Evolutionary conservation across 768 basidiomycete genomes (phyloP), one percentile per base, ranked within the genome.

Genomic region (Punctularia strigosozonata): DNA sequence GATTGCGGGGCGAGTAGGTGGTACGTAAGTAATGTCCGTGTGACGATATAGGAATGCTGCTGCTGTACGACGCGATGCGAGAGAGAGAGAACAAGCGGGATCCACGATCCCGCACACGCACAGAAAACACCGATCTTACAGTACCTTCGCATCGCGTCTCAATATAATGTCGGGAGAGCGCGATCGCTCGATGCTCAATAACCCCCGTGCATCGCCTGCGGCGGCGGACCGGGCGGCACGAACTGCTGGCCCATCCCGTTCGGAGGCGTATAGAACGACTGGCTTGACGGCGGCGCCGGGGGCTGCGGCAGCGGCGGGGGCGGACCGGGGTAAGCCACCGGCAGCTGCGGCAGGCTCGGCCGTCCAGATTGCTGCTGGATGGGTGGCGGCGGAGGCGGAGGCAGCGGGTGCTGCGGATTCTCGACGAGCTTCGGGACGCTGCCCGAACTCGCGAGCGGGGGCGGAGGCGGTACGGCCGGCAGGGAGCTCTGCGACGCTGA

Each of bases 271-370:
- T 28, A 36, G 25, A 40, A 38, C 5, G 46, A 39, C 12, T 44
- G 46, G 6, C 39, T 23, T 15, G 46, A 43, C 15, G 43, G 34
- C 5, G 41, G 46, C 26, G 40, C 43, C 3, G 47, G 50, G 8
- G 19, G 33, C 20, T 12, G 21, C 14, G 38, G 32, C 23, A 43
- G 43, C 5, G 43, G 46, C 10, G 43, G 43, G 10, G 39, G 35
- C 17, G 42, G 64, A 37, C 64, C 58, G 35, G 64, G 63, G 39
- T 68, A 67, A 39, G 57, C 59, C 18, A 60, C 46, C 10, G 68
- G 74, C 19, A 67, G 71, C 23, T 66, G 66, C 37, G 73, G 75
- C 17, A 80, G 59, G 46, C 68, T 65, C 6, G 69, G 61, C 25
- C 64, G 66, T 35, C 71, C 57, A n/a, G 64, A 48, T 43, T 52